Evolutionary conservation across 176 grass and related monocot genomes (phyloP), one percentile per base, ranked within the genome.

Genomic region (Thinopyrum elongatum): DNA sequence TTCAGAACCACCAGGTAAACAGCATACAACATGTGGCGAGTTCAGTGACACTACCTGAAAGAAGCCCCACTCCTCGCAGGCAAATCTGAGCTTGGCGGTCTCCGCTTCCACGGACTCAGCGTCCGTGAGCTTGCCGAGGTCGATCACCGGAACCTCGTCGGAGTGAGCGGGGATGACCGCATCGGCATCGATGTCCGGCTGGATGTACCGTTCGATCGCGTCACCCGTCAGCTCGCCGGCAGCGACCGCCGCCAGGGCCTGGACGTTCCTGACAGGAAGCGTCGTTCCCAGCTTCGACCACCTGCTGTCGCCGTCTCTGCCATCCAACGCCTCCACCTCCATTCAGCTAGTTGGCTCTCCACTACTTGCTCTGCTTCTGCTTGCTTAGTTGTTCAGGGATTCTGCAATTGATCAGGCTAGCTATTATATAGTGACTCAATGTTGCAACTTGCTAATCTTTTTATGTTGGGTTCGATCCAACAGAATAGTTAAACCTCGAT

Each of bases 11-110:
- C 38, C 38, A 39, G 8, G 38, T 39, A 39, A 39, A 39, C 38
- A 10, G 2, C 38, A 2, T 39, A 39, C 38, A 39, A 7, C 34
- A 35, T 35, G 0, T 35, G 34, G 38, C 8, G 38, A 39, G 8
- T 39, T 39, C 38, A 10, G 38, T 39, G 38, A 39, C 38, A 39
- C 7, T 57, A 90, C 89, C 77, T 92, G 84, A 53, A 94, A 94
- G 70, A 94, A 94, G 0, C 90, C 90, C 90, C 93, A 92, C 42
- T 92, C 79, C 51, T 73, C 51, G 25, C 93, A 95, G 10, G 90
- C 90, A 11, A 83, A 58, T 21, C 28, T 90, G 36, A 95, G 85
- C 61, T 46, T 88, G 0, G n/a, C 33, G 0, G 78, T 39, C 82
- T 95, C 93, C 9, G 66, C 80, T 22, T 91, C 71, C 21, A 19